These are phyloP conservation scores for Colletotrichum agaves DNA, from an alignment of 2,329 filamentous ascomycete species.

Conservation along the genomic window DNA sequence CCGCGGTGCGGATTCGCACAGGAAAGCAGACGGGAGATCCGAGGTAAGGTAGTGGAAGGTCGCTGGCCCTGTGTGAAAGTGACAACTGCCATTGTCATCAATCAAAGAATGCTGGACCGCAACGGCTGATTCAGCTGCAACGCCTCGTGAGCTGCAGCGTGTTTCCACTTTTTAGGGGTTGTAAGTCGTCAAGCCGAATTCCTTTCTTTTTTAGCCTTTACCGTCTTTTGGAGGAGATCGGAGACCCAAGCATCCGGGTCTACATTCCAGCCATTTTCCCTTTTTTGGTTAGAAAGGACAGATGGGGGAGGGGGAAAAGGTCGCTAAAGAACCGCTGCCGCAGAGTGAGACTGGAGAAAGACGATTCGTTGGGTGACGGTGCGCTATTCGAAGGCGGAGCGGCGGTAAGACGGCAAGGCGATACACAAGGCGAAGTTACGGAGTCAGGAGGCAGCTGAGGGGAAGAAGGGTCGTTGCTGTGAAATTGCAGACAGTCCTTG, in stretches of 20 bases:
- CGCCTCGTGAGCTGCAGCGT: slow-evolving; percentile 15
- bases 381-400: slow-evolving; percentile 2
- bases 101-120: slow-evolving; percentile 15
- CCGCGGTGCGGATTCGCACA: slow-evolving; percentile 25
- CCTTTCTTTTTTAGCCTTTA: neutral
- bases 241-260: neutral
- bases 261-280: neutral
- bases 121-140: slow-evolving; percentile 24
- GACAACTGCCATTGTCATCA: neutral
- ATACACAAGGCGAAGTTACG: neutral
- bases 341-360: neutral
- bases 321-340: slow-evolving; percentile 7
- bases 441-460: neutral
- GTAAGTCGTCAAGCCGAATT: neutral
- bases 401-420: neutral
- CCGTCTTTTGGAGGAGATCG: neutral
- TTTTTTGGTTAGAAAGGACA: neutral
- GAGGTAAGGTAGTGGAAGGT: neutral
- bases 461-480: neutral
- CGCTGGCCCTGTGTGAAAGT: slow-evolving; percentile 27
- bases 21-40: no score
- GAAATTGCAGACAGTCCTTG: slow-evolving; percentile 14
- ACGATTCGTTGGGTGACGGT: neutral
- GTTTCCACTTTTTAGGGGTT: neutral
- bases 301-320: neutral